phyloP scores from a whole-genome alignment of 768 basidiomycete genomes.

The Trametes elegans region DNA sequence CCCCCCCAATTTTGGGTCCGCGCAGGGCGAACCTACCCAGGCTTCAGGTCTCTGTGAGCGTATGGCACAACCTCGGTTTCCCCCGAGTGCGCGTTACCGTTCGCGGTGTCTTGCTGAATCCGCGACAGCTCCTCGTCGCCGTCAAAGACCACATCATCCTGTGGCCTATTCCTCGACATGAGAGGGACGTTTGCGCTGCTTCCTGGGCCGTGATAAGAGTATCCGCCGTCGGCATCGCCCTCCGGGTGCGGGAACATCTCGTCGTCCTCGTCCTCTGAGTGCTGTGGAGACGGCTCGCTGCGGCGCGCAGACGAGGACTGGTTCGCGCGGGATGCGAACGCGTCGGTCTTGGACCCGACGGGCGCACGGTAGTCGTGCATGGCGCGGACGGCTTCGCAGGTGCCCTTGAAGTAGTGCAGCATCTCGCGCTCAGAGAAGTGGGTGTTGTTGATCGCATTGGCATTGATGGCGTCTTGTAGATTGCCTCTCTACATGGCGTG shows the following conservation, averaged over 20 bases:
- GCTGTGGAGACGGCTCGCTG: slow-evolving; percentile 20
- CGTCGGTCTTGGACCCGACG: slow-evolving; percentile 30
- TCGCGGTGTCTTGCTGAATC: slow-evolving; percentile 40
- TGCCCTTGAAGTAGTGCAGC: slow-evolving; percentile 87
- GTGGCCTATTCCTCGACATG: slow-evolving; percentile 48
- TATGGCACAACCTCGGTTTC: slow-evolving; percentile 73
- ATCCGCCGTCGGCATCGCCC: slow-evolving; percentile 70
- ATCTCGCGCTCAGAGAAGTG: slow-evolving; percentile 88
- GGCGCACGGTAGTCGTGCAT: slow-evolving; percentile 87
- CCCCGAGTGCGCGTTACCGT: slow-evolving; percentile 32
- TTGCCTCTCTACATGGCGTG: slow-evolving; percentile 67
- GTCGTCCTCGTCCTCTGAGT: slow-evolving; percentile 45
- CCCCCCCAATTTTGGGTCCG: too few relatives aligned
- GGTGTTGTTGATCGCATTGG: slow-evolving; percentile 76
- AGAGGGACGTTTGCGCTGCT: slow-evolving; percentile 46
- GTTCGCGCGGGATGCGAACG: slow-evolving; percentile 22
- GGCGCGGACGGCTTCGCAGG: slow-evolving; percentile 89
- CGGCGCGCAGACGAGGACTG: slow-evolving; percentile 20
- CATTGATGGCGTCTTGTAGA: slow-evolving; percentile 91
- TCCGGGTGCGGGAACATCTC: slow-evolving; percentile 76
- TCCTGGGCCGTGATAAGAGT: slow-evolving; percentile 54
- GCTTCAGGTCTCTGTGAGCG: slow-evolving; percentile 96
- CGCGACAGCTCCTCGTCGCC: slow-evolving; percentile 69
- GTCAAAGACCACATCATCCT: slow-evolving; percentile 70
- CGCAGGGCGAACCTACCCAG: slow-evolving; percentile 60